Conservation (phyloP, 305 asterid genomes). For the Fraxinus baroniana region DNA sequence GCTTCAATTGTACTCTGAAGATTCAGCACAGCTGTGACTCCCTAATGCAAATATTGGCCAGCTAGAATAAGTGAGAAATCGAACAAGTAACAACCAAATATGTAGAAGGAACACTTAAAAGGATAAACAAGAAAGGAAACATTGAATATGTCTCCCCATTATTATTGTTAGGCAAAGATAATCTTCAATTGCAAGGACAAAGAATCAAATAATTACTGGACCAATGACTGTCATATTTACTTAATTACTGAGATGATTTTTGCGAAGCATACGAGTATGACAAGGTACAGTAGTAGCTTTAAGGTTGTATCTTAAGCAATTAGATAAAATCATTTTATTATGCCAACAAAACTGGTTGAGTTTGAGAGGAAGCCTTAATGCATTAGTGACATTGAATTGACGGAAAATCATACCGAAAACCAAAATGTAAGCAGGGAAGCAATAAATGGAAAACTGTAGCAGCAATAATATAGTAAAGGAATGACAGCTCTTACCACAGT, state of each 20-base stretch:
- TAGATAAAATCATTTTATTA: background rate
- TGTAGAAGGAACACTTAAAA: background rate
- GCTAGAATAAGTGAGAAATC: conserved; percentile 25
- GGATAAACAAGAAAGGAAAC: conserved; percentile 14
- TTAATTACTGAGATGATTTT: background rate
- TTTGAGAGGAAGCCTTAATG: background rate
- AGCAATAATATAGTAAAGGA: conserved; percentile 17
- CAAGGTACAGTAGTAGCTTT: background rate
- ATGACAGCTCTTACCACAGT: conserved; percentile 51
- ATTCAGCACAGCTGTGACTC: conserved; percentile 92
- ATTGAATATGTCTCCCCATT: background rate
- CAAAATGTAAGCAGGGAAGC: background rate
- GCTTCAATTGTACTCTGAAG: conserved; percentile 83
- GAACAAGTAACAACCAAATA: conserved; percentile 21
- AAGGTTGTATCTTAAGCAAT: background rate
- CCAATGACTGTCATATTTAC: background rate
- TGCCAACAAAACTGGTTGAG: background rate
- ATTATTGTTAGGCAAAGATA: conserved; percentile 6
- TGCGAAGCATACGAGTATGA: background rate
- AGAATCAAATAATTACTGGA: background rate
- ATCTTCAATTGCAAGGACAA: background rate
- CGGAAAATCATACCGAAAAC: conserved; percentile 6
- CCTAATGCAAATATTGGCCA: conserved; percentile 54
- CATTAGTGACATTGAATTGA: conserved; percentile 17
- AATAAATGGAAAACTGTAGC: background rate